phyloP scores from a whole-genome alignment of 1,284 basidiomycete species.

The Leccinum glutinopallens region DNA sequence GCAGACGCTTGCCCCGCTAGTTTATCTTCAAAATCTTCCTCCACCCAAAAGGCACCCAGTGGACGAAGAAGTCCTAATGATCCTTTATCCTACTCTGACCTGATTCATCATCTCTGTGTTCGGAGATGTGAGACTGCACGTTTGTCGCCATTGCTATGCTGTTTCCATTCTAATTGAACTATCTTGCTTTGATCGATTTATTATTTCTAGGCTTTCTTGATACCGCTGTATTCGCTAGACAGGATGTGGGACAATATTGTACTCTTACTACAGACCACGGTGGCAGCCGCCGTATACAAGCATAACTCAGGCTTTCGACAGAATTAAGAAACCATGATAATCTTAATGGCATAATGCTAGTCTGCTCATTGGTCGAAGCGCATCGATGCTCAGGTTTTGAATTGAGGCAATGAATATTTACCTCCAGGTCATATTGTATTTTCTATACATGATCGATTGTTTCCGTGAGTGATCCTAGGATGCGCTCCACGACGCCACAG shows the following conservation, averaged over 20 bases:
- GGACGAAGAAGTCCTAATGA: constrained; percentile 62
- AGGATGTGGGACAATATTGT: constrained; percentile 24
- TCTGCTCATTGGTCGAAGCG: not conserved
- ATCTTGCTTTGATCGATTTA: constrained; percentile 10
- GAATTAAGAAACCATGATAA: not conserved
- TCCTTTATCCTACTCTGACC: constrained; percentile 41
- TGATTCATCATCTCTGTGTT: constrained; percentile 18
- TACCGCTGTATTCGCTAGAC: constrained; percentile 30
- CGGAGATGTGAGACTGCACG: not conserved
- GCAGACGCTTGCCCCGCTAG: constrained; percentile 51
- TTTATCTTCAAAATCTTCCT: constrained; percentile 53
- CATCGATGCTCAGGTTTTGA: not conserved
- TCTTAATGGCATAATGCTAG: not conserved
- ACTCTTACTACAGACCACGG: constrained; percentile 7
- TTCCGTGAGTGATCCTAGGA: not conserved
- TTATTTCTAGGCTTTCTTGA: constrained; percentile 25
- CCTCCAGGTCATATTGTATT: constrained; percentile 2
- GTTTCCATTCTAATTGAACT: constrained; percentile 10
- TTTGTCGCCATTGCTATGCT: constrained; percentile 19
- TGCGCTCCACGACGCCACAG: constrained; percentile 29
- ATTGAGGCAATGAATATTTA: not conserved
- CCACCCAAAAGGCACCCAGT: constrained; percentile 54
- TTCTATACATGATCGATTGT: constrained; percentile 6
- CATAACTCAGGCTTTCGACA: not conserved
- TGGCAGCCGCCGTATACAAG: not conserved